Evolutionary conservation across 345 rosid species (phyloP).

Genomic region (Trapa incisa): DNA sequence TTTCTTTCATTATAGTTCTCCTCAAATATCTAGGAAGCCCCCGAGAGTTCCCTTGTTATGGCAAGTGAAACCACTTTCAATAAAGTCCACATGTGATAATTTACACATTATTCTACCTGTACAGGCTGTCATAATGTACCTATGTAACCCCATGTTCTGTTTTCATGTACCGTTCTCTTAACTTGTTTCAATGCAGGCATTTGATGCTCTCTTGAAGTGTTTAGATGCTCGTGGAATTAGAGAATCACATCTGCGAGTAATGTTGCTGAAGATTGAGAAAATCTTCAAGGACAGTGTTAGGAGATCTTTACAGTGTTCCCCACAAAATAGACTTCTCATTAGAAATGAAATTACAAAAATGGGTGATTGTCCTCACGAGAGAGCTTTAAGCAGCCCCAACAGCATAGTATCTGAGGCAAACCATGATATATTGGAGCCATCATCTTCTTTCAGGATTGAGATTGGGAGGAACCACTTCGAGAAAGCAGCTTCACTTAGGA

Average conservation of each 20-base stretch:
- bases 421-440: slow-evolving; percentile 32
- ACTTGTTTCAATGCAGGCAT: slow-evolving; percentile 41
- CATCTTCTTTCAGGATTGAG: slow-evolving; percentile 58
- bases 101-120: not conserved
- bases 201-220: slow-evolving; percentile 69
- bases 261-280: slow-evolving; percentile 71
- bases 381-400: slow-evolving; percentile 40
- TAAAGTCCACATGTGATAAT: not conserved
- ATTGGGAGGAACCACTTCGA: slow-evolving; percentile 59
- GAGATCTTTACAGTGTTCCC: slow-evolving; percentile 22
- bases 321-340: slow-evolving; percentile 19
- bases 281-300: slow-evolving; percentile 58
- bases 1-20: not conserved
- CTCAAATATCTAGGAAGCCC: not conserved
- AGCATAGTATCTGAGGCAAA: slow-evolving; percentile 48
- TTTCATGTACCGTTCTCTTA: not conserved
- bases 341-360: slow-evolving; percentile 31
- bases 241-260: slow-evolving; percentile 87
- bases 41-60: not conserved
- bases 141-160: not conserved
- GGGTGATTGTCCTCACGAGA: slow-evolving; percentile 29
- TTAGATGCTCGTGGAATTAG: slow-evolving; percentile 84
- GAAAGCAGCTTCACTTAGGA: slow-evolving; percentile 46
- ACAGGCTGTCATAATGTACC: not conserved
- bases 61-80: not conserved